These are phyloP conservation scores for Arachnopeziza araneosa DNA, from an alignment of 2,329 filamentous ascomycete genomes.

Conservation along the genomic window DNA sequence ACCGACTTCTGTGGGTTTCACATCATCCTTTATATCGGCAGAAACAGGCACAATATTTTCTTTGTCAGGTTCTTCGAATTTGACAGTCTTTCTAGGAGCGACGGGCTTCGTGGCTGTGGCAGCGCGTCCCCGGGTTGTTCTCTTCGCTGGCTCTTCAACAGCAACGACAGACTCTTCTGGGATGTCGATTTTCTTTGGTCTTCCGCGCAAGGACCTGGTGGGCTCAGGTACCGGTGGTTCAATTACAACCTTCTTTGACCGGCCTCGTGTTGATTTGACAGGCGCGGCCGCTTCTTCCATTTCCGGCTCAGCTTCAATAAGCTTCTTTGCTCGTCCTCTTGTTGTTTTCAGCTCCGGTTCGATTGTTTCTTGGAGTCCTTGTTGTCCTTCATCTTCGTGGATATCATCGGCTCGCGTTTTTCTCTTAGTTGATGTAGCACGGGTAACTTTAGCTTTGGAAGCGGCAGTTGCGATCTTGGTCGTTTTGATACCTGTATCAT, in stretches of 20 bases:
- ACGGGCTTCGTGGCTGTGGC: slow-evolving; percentile 38
- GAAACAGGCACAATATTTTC: slow-evolving; percentile 50
- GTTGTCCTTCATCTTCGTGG: slow-evolving; percentile 41
- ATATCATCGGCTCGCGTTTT: slow-evolving; percentile 51
- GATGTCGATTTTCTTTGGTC: slow-evolving; percentile 25
- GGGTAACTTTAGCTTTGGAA: slow-evolving; percentile 36
- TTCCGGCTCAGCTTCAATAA: slow-evolving; percentile 23
- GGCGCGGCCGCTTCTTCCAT: slow-evolving; percentile 15
- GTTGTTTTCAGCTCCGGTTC: slow-evolving; percentile 33
- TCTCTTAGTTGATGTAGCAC: slow-evolving; percentile 38
- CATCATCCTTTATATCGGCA: slow-evolving; percentile 35
- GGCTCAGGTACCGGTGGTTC: slow-evolving; percentile 19
- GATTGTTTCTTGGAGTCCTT: slow-evolving; percentile 20
- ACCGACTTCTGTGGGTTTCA: slow-evolving; percentile 30
- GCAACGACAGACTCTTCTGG: slow-evolving; percentile 24
- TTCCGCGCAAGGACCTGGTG: slow-evolving; percentile 20
- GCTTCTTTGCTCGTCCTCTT: slow-evolving; percentile 45
- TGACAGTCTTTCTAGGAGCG: slow-evolving; percentile 54
- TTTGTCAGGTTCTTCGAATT: slow-evolving; percentile 57
- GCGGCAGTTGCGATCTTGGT: slow-evolving; percentile 45
- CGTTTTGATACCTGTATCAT: slow-evolving; percentile 36
- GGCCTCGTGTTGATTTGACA: slow-evolving; percentile 37
- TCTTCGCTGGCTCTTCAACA: slow-evolving; percentile 34
- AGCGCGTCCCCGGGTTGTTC: slow-evolving; percentile 32
- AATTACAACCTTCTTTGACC: slow-evolving; percentile 36